Evolutionary conservation across 345 rosid genomes (phyloP), one percentile per base, ranked within the genome.

Genomic region (Xanthoceras sorbifolium): DNA sequence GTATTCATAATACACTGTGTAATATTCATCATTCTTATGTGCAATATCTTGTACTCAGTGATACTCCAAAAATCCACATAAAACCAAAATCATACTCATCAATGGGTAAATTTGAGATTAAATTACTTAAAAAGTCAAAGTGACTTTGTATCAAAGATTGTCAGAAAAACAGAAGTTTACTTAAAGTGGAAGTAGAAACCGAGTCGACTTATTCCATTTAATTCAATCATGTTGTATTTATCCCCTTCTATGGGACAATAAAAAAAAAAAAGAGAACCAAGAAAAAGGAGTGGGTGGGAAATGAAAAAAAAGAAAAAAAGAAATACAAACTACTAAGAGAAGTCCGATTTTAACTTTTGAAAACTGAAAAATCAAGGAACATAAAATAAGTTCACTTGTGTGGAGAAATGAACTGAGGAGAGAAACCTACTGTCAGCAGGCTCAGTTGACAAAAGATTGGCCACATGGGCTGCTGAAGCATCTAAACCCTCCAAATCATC

Each of bases 391-490:
- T 18, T 73, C 28, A 44, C 4, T 26, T 64, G 15, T n/a, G 22
- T 5, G 36, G 32, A 9, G 17, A 31, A 64, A 64, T 7, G 69
- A 60, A 46, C 42, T 15, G 29, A 38, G 25, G 4, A 72, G 55
- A 18, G 67, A 75, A 73, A 84, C 86, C 57, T 82, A 90, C 97
- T 81, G 72, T 90, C 90, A 29, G 89, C 77, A 15, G 97, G 93
- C 77, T 92, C 94, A 3, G 91, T 81, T 52, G 97, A 89, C 76
- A 92, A 83, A 74, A 92, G 87, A 77, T 90, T 90, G 64, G 90
- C 93, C 75, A 92, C 89, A 81, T 92, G 93, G 63, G 89, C 89
- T 46, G 97, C 94, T 52, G 97, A 87, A 72, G 92, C 92, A 88
- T 92, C 94, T 79, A 92, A 78, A 17, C 91, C 97, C 82, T 89